phyloP scores from a whole-genome alignment of 2,329 filamentous ascomycete genomes.

The Rhynchosporium agropyri region DNA sequence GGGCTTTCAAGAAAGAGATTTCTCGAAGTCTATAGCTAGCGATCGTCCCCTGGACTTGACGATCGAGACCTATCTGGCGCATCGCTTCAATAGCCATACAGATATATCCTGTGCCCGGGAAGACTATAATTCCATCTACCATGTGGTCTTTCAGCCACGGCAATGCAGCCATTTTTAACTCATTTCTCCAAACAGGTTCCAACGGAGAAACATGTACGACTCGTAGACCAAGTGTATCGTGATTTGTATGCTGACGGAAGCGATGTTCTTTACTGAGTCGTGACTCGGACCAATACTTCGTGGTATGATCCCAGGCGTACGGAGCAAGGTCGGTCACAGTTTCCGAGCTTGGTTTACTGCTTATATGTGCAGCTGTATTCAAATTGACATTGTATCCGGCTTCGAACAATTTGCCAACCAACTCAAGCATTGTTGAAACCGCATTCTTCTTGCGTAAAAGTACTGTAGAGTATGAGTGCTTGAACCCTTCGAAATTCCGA shows the following conservation, averaged over 20 bases:
- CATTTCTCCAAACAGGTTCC: conserved; percentile 43
- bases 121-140: conserved; percentile 37
- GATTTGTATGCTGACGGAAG: conserved; percentile 47
- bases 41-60: neutral
- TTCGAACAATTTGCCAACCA: neutral
- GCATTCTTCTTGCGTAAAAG: neutral
- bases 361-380: conserved; percentile 15
- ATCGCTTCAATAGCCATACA: conserved; percentile 35
- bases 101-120: conserved; percentile 42
- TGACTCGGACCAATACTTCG: conserved; percentile 54
- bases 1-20: neutral
- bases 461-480: neutral
- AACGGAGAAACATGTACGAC: conserved; percentile 4
- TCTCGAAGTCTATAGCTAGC: neutral
- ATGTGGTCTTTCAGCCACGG: conserved; percentile 50
- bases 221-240: conserved; percentile 43
- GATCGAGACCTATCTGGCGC: neutral
- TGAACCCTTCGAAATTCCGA: conserved; percentile 42
- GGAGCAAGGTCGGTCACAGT: conserved; percentile 45
- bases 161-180: conserved; percentile 40
- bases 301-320: conserved; percentile 58
- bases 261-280: conserved; percentile 41
- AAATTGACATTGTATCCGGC: neutral
- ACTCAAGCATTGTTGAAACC: neutral
- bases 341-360: conserved; percentile 45